Conservation (phyloP, 2,329 filamentous ascomycete species). For the Aspergillus floridensis region DNA sequence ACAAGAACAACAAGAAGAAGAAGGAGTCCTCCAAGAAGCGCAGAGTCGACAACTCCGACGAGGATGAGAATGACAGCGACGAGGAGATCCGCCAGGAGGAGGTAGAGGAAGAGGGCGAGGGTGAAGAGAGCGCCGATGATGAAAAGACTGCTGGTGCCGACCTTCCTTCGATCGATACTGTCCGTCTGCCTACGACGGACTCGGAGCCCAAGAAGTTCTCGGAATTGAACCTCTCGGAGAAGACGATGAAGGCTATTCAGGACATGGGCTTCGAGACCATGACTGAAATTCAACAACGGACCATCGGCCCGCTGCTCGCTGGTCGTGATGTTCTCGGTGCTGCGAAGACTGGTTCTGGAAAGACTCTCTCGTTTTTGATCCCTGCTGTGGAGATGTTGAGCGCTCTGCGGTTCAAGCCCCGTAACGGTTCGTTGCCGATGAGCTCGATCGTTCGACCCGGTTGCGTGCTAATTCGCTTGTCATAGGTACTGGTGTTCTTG, state of each 20-base stretch:
- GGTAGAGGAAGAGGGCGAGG: conserved; percentile 35
- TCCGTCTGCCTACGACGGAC: conserved; percentile 57
- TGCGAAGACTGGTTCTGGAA: conserved; percentile 93
- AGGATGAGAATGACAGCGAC: conserved; percentile 34
- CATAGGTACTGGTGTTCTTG: conserved; percentile 76
- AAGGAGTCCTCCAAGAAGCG: conserved; percentile 36
- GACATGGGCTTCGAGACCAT: conserved; percentile 94
- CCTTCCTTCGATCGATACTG: conserved; percentile 51
- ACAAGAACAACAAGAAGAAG: conserved; percentile 22
- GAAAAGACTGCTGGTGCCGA: conserved; percentile 41
- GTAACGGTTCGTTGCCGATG: conserved; percentile 60
- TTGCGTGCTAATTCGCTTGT: conserved; percentile 9
- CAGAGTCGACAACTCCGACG: conserved; percentile 36
- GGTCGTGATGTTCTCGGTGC: conserved; percentile 91
- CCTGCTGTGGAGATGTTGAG: conserved; percentile 91
- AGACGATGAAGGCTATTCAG: conserved; percentile 81
- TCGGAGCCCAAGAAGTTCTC: conserved; percentile 68
- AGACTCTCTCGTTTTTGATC: conserved; percentile 91
- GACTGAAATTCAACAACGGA: conserved; percentile 89
- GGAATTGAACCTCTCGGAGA: conserved; percentile 81
- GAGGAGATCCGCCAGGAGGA: conserved; percentile 25
- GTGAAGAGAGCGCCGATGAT: conserved; percentile 29
- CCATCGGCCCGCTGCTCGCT: conserved; percentile 82
- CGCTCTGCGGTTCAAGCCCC: conserved; percentile 86
- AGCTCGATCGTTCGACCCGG: background rate